Evolutionary conservation across 495 filamentous ascomycete genomes (phyloP).

Genomic region (Chaetomium fimeti): DNA sequence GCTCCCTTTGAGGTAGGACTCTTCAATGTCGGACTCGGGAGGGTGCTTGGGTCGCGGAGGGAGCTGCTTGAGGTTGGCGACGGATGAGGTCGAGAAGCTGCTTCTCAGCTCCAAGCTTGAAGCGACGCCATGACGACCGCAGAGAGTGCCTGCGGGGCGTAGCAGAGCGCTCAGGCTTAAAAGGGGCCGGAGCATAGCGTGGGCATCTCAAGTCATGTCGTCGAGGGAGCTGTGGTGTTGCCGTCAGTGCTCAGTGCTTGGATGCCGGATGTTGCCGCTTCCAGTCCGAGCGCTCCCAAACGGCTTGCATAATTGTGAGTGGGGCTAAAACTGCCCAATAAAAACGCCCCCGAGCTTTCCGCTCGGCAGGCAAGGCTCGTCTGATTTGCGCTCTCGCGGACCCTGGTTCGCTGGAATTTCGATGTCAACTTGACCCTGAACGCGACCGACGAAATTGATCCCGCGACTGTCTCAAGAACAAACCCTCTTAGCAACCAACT

Average conservation of each 20-base stretch:
- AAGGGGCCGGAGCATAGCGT: slow-evolving; percentile 18
- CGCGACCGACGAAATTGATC: not conserved
- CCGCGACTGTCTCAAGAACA: not conserved
- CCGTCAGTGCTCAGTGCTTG: not conserved
- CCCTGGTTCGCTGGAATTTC: not conserved
- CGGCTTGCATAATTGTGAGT: not conserved
- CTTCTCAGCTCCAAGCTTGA: not conserved
- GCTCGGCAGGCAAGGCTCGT: not conserved
- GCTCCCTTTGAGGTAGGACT: slow-evolving; percentile 85
- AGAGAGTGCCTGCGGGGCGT: not conserved
- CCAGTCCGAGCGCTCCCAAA: not conserved
- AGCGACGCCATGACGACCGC: not conserved
- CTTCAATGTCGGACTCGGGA: slow-evolving; percentile 72
- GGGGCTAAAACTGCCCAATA: slow-evolving; percentile 17
- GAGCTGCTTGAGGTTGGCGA: slow-evolving; percentile 41
- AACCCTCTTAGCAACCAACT: not conserved
- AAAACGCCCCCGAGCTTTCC: slow-evolving; percentile 9
- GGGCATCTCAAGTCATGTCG: slow-evolving; percentile 9
- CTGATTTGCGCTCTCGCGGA: slow-evolving; percentile 1
- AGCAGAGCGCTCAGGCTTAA: not conserved
- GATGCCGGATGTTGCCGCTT: slow-evolving; percentile 8
- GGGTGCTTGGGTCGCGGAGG: slow-evolving; percentile 71
- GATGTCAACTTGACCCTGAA: not conserved
- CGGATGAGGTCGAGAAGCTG: slow-evolving; percentile 21
- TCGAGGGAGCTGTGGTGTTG: slow-evolving; percentile 2